Conservation (phyloP, 345 rosid species). For the Linum lewisii region DNA sequence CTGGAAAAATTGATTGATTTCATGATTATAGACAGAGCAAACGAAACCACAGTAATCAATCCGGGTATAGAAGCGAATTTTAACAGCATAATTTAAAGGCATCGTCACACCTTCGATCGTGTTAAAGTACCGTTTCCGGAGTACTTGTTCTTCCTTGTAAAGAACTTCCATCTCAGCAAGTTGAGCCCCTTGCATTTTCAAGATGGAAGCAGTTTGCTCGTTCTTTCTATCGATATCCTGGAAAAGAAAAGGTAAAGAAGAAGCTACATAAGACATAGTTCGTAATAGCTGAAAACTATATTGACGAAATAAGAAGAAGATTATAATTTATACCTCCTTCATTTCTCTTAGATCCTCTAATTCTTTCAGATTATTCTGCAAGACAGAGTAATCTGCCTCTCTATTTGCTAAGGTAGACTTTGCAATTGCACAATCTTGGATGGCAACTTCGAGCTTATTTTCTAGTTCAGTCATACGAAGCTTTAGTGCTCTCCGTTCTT, state of each 20-base stretch:
- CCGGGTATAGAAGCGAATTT: neutral
- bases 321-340: slow-evolving; percentile 84
- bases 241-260: neutral
- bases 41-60: slow-evolving; percentile 1
- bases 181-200: slow-evolving; percentile 92
- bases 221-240: slow-evolving; percentile 96
- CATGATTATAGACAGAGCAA: neutral
- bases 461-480: slow-evolving; percentile 54
- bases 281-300: neutral
- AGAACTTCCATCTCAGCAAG: slow-evolving; percentile 78
- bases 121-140: slow-evolving; percentile 81
- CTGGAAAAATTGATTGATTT: slow-evolving; percentile 29
- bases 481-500: slow-evolving; percentile 53
- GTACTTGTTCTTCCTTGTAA: slow-evolving; percentile 84
- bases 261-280: neutral
- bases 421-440: slow-evolving; percentile 40
- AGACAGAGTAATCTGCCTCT: slow-evolving; percentile 40
- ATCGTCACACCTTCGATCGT: slow-evolving; percentile 78
- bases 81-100: too few relatives aligned
- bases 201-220: slow-evolving; percentile 91
- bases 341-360: slow-evolving; percentile 86
- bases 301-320: neutral
- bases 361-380: slow-evolving; percentile 69
- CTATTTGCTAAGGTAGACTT: slow-evolving; percentile 44
- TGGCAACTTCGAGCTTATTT: slow-evolving; percentile 45